These are phyloP conservation scores for Apiospora arundinis DNA, from an alignment of 2,329 filamentous ascomycete genomes.

Conservation along the genomic window DNA sequence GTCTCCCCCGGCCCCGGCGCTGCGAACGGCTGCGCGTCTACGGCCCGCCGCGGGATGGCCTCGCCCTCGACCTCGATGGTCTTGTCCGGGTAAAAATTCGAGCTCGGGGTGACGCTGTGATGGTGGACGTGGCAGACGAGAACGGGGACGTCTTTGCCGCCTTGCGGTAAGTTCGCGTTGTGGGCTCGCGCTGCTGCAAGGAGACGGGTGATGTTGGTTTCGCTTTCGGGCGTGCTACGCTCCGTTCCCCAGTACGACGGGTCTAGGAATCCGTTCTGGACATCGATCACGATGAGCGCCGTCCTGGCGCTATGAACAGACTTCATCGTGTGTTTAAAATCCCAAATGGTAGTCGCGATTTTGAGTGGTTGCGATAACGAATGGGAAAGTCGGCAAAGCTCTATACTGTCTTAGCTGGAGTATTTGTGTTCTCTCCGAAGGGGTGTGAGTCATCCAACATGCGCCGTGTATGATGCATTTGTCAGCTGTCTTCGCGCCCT, in stretches of 20 bases:
- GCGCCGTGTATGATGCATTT: no score
- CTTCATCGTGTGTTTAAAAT: constrained; percentile 27
- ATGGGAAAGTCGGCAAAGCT: background rate
- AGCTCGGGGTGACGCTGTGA: constrained; percentile 43
- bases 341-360: no score
- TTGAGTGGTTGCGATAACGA: background rate
- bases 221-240: constrained; percentile 52
- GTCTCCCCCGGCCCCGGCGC: constrained; percentile 42
- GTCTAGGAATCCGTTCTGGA: constrained; percentile 50
- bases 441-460: no score
- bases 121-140: constrained; percentile 54
- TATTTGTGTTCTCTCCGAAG: no score
- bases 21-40: constrained; percentile 36
- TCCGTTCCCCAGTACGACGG: constrained; percentile 46
- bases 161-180: constrained; percentile 25
- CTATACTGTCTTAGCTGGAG: background rate
- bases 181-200: constrained; percentile 38
- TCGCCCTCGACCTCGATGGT: constrained; percentile 31
- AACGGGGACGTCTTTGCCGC: constrained; percentile 25
- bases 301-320: constrained; percentile 36
- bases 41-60: constrained; percentile 39
- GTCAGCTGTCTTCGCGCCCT: no score
- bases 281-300: constrained; percentile 54
- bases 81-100: constrained; percentile 44
- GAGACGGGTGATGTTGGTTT: constrained; percentile 48